These are phyloP conservation scores for Apiotrichum porosum DNA, from an alignment of 1,284 basidiomycete genomes.

Conservation along the genomic window DNA sequence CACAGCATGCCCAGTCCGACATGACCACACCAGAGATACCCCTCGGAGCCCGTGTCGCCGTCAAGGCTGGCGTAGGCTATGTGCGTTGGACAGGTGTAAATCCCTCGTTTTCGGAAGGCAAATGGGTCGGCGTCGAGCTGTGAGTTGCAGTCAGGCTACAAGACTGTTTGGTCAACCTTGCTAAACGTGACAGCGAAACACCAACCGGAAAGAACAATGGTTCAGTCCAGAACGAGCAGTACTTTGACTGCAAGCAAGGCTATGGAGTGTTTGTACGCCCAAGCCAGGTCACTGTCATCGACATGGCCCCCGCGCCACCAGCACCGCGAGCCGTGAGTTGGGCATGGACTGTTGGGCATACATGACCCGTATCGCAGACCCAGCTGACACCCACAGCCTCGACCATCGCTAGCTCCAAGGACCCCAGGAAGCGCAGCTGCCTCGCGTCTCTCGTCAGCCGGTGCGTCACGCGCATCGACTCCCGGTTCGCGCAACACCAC, in stretches of 20 bases:
- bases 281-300: constrained; percentile 70
- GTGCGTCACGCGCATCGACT: background rate
- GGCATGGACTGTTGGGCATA: too few species aligned
- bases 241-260: constrained; percentile 73
- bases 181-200: constrained; percentile 47
- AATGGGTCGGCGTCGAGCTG: constrained; percentile 93
- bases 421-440: background rate
- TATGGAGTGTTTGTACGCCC: constrained; percentile 89
- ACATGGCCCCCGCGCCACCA: constrained; percentile 14
- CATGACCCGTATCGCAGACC: too few species aligned
- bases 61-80: constrained; percentile 71
- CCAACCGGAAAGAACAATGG: constrained; percentile 94
- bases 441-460: background rate
- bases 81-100: constrained; percentile 80
- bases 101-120: constrained; percentile 77
- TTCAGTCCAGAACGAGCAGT: constrained; percentile 70
- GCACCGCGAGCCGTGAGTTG: constrained; percentile 4
- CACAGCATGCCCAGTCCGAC: constrained; percentile 1
- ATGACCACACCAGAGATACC: constrained; percentile 41
- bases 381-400: too few species aligned
- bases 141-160: too few species aligned
- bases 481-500: background rate
- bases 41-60: constrained; percentile 56
- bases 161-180: too few species aligned
- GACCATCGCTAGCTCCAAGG: background rate